phyloP scores from a whole-genome alignment of 345 rosid species.

The Iberis pinnata region DNA sequence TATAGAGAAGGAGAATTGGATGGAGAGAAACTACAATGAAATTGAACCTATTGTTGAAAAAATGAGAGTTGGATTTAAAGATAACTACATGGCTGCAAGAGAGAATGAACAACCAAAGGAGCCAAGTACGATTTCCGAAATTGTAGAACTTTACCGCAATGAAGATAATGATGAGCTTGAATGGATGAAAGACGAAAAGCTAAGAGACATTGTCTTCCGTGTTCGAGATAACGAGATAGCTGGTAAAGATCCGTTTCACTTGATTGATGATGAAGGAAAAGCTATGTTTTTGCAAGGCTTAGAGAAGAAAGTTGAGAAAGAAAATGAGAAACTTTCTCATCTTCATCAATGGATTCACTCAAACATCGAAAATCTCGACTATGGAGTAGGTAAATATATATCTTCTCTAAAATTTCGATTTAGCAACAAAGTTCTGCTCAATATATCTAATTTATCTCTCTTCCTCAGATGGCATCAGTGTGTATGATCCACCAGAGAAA shows the following conservation, averaged over 20 bases:
- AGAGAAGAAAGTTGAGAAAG: conserved; percentile 74
- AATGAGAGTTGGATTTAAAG: conserved; percentile 73
- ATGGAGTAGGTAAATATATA: conserved; percentile 66
- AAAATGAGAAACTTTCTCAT: conserved; percentile 55
- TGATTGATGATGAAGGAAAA: conserved; percentile 65
- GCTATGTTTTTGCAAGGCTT: conserved; percentile 70
- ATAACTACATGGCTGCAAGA: conserved; percentile 58
- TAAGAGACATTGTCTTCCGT: conserved; percentile 68
- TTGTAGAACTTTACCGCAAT: conserved; percentile 37
- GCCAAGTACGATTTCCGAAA: conserved; percentile 29
- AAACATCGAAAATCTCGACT: conserved; percentile 81
- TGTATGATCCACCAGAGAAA: conserved; percentile 73
- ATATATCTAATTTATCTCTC: not conserved
- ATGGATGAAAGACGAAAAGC: conserved; percentile 85
- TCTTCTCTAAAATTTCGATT: conserved; percentile 10
- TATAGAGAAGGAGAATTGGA: conserved; percentile 45
- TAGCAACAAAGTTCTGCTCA: too few species aligned
- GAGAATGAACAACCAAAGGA: conserved; percentile 40
- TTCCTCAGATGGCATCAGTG: conserved; percentile 68
- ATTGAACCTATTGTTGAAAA: conserved; percentile 56
- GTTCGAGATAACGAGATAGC: conserved; percentile 87
- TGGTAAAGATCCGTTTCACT: conserved; percentile 76
- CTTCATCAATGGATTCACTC: conserved; percentile 80
- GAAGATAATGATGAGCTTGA: conserved; percentile 59
- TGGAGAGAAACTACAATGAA: conserved; percentile 56